phyloP scores from a whole-genome alignment of 2,329 filamentous ascomycete species.

The Trichothecium sympodiale region DNA sequence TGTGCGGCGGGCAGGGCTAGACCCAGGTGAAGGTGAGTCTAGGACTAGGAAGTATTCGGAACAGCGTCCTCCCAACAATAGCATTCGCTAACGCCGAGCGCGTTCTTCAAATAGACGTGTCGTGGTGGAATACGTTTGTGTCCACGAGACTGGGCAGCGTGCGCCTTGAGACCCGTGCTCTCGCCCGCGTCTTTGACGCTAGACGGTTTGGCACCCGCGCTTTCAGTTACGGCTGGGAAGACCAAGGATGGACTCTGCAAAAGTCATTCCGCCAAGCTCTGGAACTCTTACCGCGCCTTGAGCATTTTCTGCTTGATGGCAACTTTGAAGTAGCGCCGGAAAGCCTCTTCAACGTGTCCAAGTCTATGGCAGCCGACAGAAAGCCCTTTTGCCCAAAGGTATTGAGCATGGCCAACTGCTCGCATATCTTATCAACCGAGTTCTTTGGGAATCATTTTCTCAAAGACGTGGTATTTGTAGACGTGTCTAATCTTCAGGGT shows the following conservation, averaged over 20 bases:
- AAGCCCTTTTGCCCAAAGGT: constrained; percentile 19
- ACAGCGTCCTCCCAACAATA: too few relatives aligned
- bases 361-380: not conserved
- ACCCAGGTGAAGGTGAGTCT: constrained; percentile 33
- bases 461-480: constrained; percentile 36
- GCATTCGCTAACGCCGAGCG: not conserved
- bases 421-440: constrained; percentile 24
- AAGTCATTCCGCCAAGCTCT: constrained; percentile 27
- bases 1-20: constrained; percentile 25
- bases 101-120: constrained; percentile 26
- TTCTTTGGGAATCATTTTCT: constrained; percentile 28
- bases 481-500: constrained; percentile 37
- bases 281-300: constrained; percentile 29
- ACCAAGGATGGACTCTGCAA: constrained; percentile 20
- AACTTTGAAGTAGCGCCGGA: constrained; percentile 31
- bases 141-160: constrained; percentile 22
- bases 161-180: constrained; percentile 24
- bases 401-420: constrained; percentile 33
- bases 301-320: constrained; percentile 36
- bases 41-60: not conserved
- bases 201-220: constrained; percentile 27
- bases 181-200: constrained; percentile 38
- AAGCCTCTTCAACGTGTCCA: constrained; percentile 17
- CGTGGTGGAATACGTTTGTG: constrained; percentile 38
- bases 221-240: constrained; percentile 29